Percentiles rank a stretch among this genome's conserved stretches.
Evolutionary conservation across 1,284 basidiomycete genomes (phyloP).

Genomic region (Golubevia pallescens): DNA sequence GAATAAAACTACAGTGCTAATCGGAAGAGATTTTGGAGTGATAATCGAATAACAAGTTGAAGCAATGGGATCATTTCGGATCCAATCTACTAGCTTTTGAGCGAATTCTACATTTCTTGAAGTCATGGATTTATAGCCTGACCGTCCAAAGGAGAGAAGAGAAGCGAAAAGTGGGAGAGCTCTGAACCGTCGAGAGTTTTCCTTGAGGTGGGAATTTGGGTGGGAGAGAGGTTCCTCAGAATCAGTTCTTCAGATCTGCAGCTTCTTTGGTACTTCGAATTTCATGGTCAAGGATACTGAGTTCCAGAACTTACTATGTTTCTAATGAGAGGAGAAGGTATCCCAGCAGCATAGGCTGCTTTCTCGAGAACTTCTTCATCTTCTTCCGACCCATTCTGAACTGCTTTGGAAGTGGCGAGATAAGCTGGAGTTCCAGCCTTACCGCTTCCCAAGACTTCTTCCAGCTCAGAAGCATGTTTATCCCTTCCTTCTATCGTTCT

Average conservation of each 20-base stretch:
- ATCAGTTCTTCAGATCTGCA: constrained; percentile 14
- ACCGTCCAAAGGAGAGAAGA: constrained; percentile 66
- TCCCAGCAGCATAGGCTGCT: not conserved
- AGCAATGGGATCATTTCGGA: constrained; percentile 42
- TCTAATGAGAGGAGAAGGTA: constrained; percentile 12
- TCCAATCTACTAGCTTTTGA: constrained; percentile 57
- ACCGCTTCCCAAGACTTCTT: constrained; percentile 65
- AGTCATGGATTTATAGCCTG: constrained; percentile 67
- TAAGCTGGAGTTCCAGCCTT: constrained; percentile 65
- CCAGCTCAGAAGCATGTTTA: constrained; percentile 43
- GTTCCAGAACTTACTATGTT: constrained; percentile 4
- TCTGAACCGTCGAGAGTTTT: constrained; percentile 68
- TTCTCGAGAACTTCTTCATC: constrained; percentile 12
- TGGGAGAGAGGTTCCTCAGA: constrained; percentile 59
- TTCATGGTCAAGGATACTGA: not conserved
- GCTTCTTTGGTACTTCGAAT: not conserved
- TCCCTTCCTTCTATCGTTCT: constrained; percentile 1
- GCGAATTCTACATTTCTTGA: constrained; percentile 67
- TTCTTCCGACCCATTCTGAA: constrained; percentile 9
- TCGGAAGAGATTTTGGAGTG: constrained; percentile 30
- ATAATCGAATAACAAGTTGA: constrained; percentile 62
- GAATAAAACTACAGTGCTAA: not conserved
- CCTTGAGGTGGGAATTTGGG: constrained; percentile 65
- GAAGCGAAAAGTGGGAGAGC: constrained; percentile 68
- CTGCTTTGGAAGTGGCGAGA: constrained; percentile 38